These are phyloP conservation scores for Linaria vulgaris DNA, from an alignment of 257 asterid species.

Conservation along the genomic window DNA sequence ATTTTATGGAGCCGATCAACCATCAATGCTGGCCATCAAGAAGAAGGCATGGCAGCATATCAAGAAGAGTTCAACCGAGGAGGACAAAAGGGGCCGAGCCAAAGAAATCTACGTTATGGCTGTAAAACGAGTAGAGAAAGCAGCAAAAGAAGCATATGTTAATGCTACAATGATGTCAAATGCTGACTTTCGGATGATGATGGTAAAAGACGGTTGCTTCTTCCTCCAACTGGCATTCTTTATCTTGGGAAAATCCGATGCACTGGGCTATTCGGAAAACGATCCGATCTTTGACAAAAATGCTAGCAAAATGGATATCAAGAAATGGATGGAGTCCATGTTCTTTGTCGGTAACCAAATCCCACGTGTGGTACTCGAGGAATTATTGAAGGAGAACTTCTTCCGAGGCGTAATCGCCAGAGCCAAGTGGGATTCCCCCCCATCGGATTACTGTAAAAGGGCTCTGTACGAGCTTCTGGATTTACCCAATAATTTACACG, in stretches of 20 bases:
- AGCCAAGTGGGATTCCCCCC: neutral
- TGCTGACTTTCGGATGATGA: neutral
- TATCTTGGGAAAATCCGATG: neutral
- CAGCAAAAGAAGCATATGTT: conserved; percentile 17
- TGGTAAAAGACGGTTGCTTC: conserved; percentile 16
- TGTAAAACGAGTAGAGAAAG: neutral
- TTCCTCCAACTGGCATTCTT: conserved; percentile 9
- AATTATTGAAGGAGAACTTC: neutral
- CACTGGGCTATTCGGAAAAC: neutral
- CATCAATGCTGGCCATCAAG: too few species aligned
- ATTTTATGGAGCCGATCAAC: too few species aligned
- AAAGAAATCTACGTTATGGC: neutral
- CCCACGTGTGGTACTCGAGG: neutral
- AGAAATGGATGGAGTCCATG: conserved; percentile 6
- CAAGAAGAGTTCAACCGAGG: too few species aligned
- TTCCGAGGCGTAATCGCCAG: neutral
- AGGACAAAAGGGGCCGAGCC: too few species aligned
- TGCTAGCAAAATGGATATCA: neutral
- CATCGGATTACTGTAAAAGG: neutral
- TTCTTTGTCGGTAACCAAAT: conserved; percentile 11
- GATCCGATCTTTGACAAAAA: conserved; percentile 10
- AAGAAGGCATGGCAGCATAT: too few species aligned
- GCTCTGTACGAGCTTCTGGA: neutral
- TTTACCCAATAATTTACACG: neutral
- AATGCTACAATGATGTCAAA: too few species aligned